A percentile compares a stretch with the other conserved stretches of the same genome.
Evolutionary conservation across 768 basidiomycete species (phyloP).

Genomic region (Amanita rubescens): DNA sequence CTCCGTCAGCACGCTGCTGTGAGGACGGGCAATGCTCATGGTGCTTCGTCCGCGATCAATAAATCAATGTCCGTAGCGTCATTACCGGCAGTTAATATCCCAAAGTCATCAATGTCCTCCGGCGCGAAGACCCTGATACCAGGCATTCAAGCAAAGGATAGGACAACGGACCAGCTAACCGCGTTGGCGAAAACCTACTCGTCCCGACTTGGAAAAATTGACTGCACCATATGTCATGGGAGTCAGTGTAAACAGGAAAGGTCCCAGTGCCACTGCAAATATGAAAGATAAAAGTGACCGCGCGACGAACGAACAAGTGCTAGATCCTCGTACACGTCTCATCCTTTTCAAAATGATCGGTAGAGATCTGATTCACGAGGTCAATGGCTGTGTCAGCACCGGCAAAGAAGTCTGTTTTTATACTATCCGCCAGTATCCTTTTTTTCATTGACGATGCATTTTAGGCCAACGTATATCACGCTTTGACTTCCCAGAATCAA

Average conservation of each 20-base stretch:
- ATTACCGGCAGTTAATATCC: constrained; percentile 68
- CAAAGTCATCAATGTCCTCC: constrained; percentile 25
- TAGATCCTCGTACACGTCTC: constrained; percentile 90
- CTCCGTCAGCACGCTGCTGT: constrained; percentile 87
- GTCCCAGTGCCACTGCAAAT: constrained; percentile 81
- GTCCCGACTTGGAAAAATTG: constrained; percentile 67
- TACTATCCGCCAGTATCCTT: constrained; percentile 1
- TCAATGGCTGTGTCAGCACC: constrained; percentile 95
- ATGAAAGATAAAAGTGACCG: constrained; percentile 95
- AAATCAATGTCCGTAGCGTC: constrained; percentile 44
- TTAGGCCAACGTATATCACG: constrained; percentile 97
- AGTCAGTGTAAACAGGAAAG: constrained; percentile 86
- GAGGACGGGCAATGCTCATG: constrained; percentile 62
- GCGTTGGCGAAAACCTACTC: constrained; percentile 65
- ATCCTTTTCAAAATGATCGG: constrained; percentile 97
- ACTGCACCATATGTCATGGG: constrained; percentile 60
- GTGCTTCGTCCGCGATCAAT: constrained; percentile 45
- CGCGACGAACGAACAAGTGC: constrained; percentile 93
- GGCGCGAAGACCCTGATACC: constrained; percentile 14
- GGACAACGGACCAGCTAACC: constrained; percentile 64
- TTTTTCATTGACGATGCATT: too few relatives aligned
- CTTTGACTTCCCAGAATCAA: constrained; percentile 40
- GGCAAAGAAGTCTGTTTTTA: constrained; percentile 79
- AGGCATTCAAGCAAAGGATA: constrained; percentile 37
- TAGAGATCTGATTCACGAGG: constrained; percentile 76